These are phyloP conservation scores for Begonia peltatifolia DNA, from an alignment of 306 rosid species.

Conservation along the genomic window DNA sequence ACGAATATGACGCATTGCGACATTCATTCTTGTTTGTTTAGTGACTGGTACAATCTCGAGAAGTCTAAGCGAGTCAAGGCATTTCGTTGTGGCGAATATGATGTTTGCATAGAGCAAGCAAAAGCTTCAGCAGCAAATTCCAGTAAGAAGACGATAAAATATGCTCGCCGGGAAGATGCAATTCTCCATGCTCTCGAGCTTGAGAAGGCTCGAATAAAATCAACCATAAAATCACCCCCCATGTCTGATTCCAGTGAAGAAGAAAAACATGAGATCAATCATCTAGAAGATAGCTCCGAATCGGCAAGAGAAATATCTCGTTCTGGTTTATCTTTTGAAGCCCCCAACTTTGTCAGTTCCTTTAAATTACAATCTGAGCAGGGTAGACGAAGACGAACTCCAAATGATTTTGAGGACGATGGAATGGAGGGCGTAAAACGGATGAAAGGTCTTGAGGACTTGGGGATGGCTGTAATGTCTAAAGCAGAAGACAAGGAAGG, in stretches of 20 bases:
- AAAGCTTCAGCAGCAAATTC: conserved; percentile 65
- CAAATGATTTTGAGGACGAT: conserved; percentile 95
- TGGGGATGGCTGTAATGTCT: conserved; percentile 52
- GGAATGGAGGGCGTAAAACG: conserved; percentile 88
- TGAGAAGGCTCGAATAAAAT: conserved; percentile 45
- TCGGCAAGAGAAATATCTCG: conserved; percentile 79
- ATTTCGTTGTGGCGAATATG: conserved; percentile 93
- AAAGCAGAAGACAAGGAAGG: conserved; percentile 41
- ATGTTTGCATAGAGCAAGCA: conserved; percentile 84
- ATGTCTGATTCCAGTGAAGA: conserved; percentile 37
- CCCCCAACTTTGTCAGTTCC: conserved; percentile 57
- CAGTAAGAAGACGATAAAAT: conserved; percentile 75
- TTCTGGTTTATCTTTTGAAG: conserved; percentile 87
- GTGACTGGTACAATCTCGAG: conserved; percentile 99
- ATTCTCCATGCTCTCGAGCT: conserved; percentile 95
- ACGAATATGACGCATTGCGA: too few relatives aligned
- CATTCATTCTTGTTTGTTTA: conserved; percentile 7
- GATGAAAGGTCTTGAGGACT: conserved; percentile 91
- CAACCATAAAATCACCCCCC: conserved; percentile 35
- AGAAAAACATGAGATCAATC: conserved; percentile 35
- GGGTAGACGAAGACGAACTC: conserved; percentile 78
- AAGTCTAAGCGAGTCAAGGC: conserved; percentile 90
- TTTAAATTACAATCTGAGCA: conserved; percentile 51
- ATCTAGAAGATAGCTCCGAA: conserved; percentile 53
- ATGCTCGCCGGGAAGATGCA: conserved; percentile 98